A percentile compares a stretch with the other conserved stretches of the same genome.
These are phyloP conservation scores for Fusarium verticillioides DNA, from an alignment of 2,329 filamentous ascomycete genomes.

Conservation along the genomic window DNA sequence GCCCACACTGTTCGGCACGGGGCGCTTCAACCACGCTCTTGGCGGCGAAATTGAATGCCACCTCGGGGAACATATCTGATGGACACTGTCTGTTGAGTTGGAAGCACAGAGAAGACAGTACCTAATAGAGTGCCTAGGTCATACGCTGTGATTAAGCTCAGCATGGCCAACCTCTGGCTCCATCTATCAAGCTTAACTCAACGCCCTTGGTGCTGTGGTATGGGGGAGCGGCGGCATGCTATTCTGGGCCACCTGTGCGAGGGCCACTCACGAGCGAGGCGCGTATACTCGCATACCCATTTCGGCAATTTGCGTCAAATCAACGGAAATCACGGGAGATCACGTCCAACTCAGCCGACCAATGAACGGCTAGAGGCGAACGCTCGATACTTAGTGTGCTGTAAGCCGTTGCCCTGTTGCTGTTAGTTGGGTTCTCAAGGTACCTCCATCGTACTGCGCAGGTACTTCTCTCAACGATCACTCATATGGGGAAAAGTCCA, in stretches of 20 bases:
- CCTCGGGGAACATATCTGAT: background rate
- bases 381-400: background rate
- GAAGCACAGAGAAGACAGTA: background rate
- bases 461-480: background rate
- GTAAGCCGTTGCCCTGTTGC: background rate
- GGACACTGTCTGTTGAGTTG: background rate
- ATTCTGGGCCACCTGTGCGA: slow-evolving; percentile 27
- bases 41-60: slow-evolving; percentile 29
- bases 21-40: slow-evolving; percentile 1
- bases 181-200: slow-evolving; percentile 6
- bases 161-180: background rate
- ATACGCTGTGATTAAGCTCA: background rate
- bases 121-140: background rate
- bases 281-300: background rate
- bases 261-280: slow-evolving; percentile 12
- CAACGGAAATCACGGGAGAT: slow-evolving; percentile 3
- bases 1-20: slow-evolving; percentile 4
- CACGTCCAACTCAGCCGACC: background rate
- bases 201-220: background rate
- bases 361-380: background rate
- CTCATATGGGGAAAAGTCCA: background rate
- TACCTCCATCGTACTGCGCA: background rate
- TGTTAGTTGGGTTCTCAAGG: background rate
- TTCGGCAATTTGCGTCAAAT: slow-evolving; percentile 6
- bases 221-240: background rate